Evolutionary conservation across 1,284 basidiomycete species (phyloP), one percentile per base, ranked within the genome.

Genomic region (Boletus mariae): DNA sequence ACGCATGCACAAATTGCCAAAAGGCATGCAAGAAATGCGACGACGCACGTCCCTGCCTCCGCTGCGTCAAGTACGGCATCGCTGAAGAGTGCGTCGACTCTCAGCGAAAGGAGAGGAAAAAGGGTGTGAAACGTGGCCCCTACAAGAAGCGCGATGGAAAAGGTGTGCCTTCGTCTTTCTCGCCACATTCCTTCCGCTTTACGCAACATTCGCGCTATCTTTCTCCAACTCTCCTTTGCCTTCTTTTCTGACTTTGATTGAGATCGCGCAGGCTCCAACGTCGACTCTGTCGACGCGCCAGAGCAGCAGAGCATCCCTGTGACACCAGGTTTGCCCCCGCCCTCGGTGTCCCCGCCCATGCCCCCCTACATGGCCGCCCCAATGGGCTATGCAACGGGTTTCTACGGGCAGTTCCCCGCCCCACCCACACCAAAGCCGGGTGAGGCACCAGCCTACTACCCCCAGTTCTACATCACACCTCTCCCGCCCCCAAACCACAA

Each of bases 131-230:
- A 77, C 75, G 91, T 62, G 91, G 90, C 45, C 91, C 91, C 70
- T 93, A 93, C 85, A 93, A 91, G 87, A 91, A 92, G 82, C 86
- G 87, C 80, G 86, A 90, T 84, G 83, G 80, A 79, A 88, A 84
- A 80, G 80, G 87, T 88, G 65, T 71, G 83, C 70, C 51, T 63
- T 59, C 57, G 64, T 63, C 60, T 63, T 71, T 60, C 60, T 69
- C 47, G 48, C 51, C 58, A 47, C 62, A 56, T 56, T 53, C 52
- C 47, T 55, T 54, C 52, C 50, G 43, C 59, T 57, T 57, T 49
- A 56, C 49, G 51, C 63, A 57, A 61, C 56, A 23, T 38, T 17
- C 47, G 8, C 23, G 12, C n/a, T 49, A 8, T 47, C 51, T 49
- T 17, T 34, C 25, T 52, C 60, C 43, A 57, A 29, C 41, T 25